Percentiles rank a stretch among this genome's conserved stretches.
phyloP scores from a whole-genome alignment of 2,329 filamentous ascomycete species.

The Aureobasidium melanogenum region DNA sequence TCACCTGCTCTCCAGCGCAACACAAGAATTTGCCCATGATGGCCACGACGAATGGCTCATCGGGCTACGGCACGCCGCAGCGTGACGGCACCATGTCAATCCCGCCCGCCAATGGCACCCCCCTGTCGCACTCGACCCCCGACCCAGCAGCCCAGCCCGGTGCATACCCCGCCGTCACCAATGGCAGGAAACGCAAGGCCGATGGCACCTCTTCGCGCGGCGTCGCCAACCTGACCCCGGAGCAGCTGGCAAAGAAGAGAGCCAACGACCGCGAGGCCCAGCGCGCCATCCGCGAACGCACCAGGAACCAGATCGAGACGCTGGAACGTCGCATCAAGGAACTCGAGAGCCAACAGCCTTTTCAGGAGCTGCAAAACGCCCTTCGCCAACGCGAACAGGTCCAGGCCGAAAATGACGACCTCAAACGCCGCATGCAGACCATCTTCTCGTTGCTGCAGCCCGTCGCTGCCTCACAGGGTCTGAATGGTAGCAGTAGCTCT shows the following conservation, averaged over 20 bases:
- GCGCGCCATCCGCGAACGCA: slow-evolving; percentile 73
- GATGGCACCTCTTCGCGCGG: slow-evolving; percentile 49
- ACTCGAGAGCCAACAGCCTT: slow-evolving; percentile 70
- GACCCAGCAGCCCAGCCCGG: background rate
- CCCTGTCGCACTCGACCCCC: background rate
- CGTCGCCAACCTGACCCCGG: slow-evolving; percentile 77
- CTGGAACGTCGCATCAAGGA: slow-evolving; percentile 66
- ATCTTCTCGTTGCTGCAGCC: slow-evolving; percentile 58
- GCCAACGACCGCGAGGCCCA: slow-evolving; percentile 88
- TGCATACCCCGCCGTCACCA: slow-evolving; percentile 14
- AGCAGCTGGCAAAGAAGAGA: slow-evolving; percentile 81
- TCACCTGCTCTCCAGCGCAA: background rate
- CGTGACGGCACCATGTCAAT: slow-evolving; percentile 2
- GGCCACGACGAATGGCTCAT: slow-evolving; percentile 10
- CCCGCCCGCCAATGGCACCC: background rate
- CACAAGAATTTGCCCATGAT: background rate
- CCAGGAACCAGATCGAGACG: slow-evolving; percentile 67
- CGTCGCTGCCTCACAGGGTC: slow-evolving; percentile 37
- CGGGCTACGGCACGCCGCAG: slow-evolving; percentile 9
- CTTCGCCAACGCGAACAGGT: slow-evolving; percentile 60
- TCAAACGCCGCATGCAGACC: slow-evolving; percentile 58
- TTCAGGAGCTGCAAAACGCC: slow-evolving; percentile 71
- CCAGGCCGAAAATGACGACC: slow-evolving; percentile 70
- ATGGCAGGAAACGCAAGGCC: slow-evolving; percentile 26
- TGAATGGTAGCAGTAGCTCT: slow-evolving; percentile 35